phyloP scores from a whole-genome alignment of 768 basidiomycete genomes.

The Neoboletus magnificus region DNA sequence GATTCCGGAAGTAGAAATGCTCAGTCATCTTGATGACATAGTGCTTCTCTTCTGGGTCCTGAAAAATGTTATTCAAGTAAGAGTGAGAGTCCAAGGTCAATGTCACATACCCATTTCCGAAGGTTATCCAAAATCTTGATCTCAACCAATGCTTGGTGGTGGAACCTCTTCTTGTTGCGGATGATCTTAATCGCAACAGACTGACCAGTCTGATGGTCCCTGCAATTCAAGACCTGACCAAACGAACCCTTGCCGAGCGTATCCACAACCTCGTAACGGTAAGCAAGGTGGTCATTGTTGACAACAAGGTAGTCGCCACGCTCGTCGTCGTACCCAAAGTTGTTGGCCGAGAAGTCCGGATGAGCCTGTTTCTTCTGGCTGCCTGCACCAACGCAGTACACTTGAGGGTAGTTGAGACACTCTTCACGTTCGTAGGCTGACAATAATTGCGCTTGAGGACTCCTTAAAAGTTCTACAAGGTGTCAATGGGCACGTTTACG shows the following conservation, averaged over 20 bases:
- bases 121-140: slow-evolving; percentile 97
- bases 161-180: slow-evolving; percentile 98
- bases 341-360: slow-evolving; percentile 70
- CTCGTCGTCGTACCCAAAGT: slow-evolving; percentile 96
- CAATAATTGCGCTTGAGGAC: slow-evolving; percentile 64
- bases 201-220: slow-evolving; percentile 91
- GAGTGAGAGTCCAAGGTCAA: neutral
- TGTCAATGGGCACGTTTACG: slow-evolving; percentile 5
- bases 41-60: slow-evolving; percentile 97
- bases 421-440: slow-evolving; percentile 91
- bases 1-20: slow-evolving; percentile 96
- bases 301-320: slow-evolving; percentile 95
- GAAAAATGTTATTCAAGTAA: slow-evolving; percentile 27
- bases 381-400: slow-evolving; percentile 78
- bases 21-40: slow-evolving; percentile 98
- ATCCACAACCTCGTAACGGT: slow-evolving; percentile 92
- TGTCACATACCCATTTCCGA: slow-evolving; percentile 86
- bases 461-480: slow-evolving; percentile 57
- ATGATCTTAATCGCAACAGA: slow-evolving; percentile 99
- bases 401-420: slow-evolving; percentile 78
- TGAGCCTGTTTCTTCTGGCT: slow-evolving; percentile 84
- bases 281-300: slow-evolving; percentile 88
- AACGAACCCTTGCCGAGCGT: slow-evolving; percentile 98
- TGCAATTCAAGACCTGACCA: slow-evolving; percentile 93
- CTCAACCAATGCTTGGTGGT: slow-evolving; percentile 97